A percentile compares a stretch with the other conserved stretches of the same genome.
Conservation (phyloP, 2,329 filamentous ascomycete genomes). For the Tolypocladium sp. region DNA sequence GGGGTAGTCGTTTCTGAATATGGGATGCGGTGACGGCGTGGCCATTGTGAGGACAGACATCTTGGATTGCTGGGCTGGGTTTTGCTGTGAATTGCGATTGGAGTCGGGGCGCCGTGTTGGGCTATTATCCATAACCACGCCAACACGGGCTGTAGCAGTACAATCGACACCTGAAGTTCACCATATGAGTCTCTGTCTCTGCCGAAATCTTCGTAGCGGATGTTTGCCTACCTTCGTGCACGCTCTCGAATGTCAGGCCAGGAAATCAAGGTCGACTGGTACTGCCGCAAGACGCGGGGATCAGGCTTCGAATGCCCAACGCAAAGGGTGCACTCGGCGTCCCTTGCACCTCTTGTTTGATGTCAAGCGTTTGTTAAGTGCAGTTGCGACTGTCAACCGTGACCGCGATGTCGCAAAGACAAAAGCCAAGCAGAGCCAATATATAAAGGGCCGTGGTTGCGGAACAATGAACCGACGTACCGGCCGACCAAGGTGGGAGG, state of each 20-base stretch:
- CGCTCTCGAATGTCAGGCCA: not conserved
- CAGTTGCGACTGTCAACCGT: not conserved
- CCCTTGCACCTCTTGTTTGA: not conserved
- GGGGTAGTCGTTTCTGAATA: conserved; percentile 28
- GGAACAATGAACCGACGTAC: not conserved
- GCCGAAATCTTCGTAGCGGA: not conserved
- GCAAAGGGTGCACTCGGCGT: not conserved
- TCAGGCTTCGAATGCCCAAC: not conserved
- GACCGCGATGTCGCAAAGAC: not conserved
- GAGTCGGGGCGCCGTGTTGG: conserved; percentile 20
- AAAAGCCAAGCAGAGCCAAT: not conserved
- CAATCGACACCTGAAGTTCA: conserved; percentile 4
- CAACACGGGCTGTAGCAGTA: conserved; percentile 4
- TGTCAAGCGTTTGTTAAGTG: not conserved
- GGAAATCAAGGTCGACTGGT: not conserved
- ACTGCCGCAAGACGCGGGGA: not conserved
- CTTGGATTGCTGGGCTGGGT: conserved; percentile 19
- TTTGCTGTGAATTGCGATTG: conserved; percentile 15
- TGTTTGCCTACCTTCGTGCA: not conserved
- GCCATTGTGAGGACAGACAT: conserved; percentile 44
- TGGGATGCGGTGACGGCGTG: conserved; percentile 28
- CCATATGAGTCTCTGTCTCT: not conserved
- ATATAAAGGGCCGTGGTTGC: not conserved
- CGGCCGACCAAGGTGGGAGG: conserved; percentile 2
- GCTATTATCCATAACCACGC: conserved; percentile 32